Evolutionary conservation across 1,284 basidiomycete species (phyloP).

Genomic region (Fistulinella cinereoalba): DNA sequence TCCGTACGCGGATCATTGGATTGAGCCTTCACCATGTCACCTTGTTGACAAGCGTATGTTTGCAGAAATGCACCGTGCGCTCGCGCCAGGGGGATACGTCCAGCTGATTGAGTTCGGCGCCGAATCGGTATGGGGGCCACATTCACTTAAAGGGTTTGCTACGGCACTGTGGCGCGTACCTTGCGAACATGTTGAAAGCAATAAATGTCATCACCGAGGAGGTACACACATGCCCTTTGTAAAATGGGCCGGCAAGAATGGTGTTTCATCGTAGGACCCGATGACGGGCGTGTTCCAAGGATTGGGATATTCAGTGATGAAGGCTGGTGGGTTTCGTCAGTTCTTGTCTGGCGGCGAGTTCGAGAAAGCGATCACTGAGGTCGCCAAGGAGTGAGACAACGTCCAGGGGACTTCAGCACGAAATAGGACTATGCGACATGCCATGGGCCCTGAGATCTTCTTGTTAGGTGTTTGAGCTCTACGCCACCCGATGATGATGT

Average conservation of each 20-base stretch:
- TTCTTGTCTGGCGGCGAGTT: conserved; percentile 17
- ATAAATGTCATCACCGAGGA: conserved; percentile 13
- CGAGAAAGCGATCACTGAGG: conserved; percentile 7
- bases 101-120: conserved; percentile 30
- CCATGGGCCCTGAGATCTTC: too few species aligned
- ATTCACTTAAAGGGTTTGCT: conserved; percentile 7
- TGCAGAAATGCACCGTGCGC: conserved; percentile 29
- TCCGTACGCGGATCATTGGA: too few species aligned
- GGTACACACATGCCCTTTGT: conserved; percentile 14
- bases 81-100: conserved; percentile 28
- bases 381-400: conserved; percentile 20
- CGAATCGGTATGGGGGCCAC: conserved; percentile 16
- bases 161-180: conserved; percentile 1
- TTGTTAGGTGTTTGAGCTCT: too few species aligned
- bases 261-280: conserved; percentile 1
- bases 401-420: too few species aligned
- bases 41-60: too few species aligned
- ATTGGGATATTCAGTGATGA: conserved; percentile 14
- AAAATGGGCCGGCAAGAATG: conserved; percentile 19
- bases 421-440: too few species aligned
- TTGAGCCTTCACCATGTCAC: too few species aligned
- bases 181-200: conserved; percentile 18
- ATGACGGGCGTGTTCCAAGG: conserved; percentile 15
- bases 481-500: too few species aligned
- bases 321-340: not conserved